Base-by-base conservation (phyloP, 352 stramenopile genomes). In the Phytophthora citricola region DNA sequence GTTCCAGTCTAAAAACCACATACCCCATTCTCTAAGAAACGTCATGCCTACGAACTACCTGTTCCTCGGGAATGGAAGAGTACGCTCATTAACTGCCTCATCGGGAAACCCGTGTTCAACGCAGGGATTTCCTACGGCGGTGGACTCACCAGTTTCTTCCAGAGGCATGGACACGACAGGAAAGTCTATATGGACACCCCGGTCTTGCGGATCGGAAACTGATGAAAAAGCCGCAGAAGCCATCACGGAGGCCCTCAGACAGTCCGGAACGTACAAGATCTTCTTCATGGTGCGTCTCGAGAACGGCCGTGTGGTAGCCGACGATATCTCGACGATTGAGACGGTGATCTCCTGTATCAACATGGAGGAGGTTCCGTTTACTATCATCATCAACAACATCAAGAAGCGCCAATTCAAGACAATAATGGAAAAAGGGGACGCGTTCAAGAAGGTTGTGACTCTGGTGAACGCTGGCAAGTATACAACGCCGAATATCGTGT, bases 131-230 rank as follows among this genome's bases (percentile, higher is more conserved):
- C 20, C 27, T 69, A 47, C 15, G 66, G 59, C 5, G 27, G 11
- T 14, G 53, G 66, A 5, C 20, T 63, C 27, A 73, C 66, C 10
- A 15, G 66, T 17, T 24, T 45, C 8, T 72, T 66, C 22, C 62
- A 76, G 27, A 29, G 26, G 8, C 29, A 47, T 22, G 29, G 50
- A 20, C 20, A 58, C 14, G n/a, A 76, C 27, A 62, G 40, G 2
- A 51, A 60, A 9, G 44, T 58, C 6, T 76, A 76, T 27, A 76
- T 76, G 68, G 63, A 76, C 12, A 76, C 68, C 1, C 62, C 0
- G 62, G 55, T 0, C 62, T 72, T 3, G 62, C 68, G 4, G 53
- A 61, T 12, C 17, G 53, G 2, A 39, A 39, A 40, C 41, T 58
- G 1, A 58, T 45, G 41, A 3, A 39, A 3, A 12, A 47, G 46